These are phyloP conservation scores for Agrocybe pediades DNA, from an alignment of 768 basidiomycete genomes.

Conservation along the genomic window DNA sequence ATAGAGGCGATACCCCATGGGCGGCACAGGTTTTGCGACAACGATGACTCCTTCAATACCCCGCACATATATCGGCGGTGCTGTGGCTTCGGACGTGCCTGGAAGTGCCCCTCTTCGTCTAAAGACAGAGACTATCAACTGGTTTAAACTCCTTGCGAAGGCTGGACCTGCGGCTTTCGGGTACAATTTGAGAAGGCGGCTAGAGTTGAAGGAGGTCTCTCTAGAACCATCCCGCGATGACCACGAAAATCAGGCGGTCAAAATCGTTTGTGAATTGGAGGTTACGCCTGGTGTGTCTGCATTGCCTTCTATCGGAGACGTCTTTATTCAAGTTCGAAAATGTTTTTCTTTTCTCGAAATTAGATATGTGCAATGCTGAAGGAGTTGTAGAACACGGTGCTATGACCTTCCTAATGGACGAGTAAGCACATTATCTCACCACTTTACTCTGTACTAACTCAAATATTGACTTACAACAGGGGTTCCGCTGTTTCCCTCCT, in stretches of 20 bases:
- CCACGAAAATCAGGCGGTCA: constrained; percentile 9
- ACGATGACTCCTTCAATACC: background rate
- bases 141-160: constrained; percentile 14
- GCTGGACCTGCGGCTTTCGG: constrained; percentile 3
- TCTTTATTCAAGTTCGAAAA: background rate
- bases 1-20: too few species aligned
- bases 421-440: constrained; percentile 11
- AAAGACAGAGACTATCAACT: constrained; percentile 16
- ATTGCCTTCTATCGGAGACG: background rate
- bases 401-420: constrained; percentile 20
- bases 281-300: constrained; percentile 16
- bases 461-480: constrained; percentile 2
- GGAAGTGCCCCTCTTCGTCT: constrained; percentile 13
- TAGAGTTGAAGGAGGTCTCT: constrained; percentile 16
- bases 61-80: background rate
- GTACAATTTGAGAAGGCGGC: constrained; percentile 3
- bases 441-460: background rate
- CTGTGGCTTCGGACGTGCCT: background rate
- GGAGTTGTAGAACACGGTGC: constrained; percentile 16
- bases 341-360: background rate
- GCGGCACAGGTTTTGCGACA: background rate
- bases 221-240: constrained; percentile 16
- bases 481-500: constrained; percentile 22
- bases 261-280: constrained; percentile 20
- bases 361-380: constrained; percentile 22